Percentiles rank a stretch among this genome's conserved stretches.
Evolutionary conservation across 73 alveolate genomes (phyloP).

Genomic region (Tetrahymena elliotti): DNA sequence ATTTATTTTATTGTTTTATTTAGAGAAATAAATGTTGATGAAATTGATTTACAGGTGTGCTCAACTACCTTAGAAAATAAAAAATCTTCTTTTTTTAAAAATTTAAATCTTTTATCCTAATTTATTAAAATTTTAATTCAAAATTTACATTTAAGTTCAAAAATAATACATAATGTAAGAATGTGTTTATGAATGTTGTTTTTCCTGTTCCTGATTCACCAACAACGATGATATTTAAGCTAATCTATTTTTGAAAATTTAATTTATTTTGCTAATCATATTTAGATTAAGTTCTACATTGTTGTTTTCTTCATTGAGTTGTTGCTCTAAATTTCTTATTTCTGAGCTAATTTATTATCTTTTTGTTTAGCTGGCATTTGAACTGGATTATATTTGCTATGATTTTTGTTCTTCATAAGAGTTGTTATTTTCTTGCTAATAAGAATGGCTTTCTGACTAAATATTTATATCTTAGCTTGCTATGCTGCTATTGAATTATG

Average conservation of each 20-base stretch:
- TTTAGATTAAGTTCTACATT: not conserved
- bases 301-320: not conserved
- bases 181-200: not conserved
- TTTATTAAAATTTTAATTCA: not conserved
- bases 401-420: not conserved
- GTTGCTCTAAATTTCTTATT: not conserved
- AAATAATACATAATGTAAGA: not conserved
- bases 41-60: not conserved
- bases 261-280: not conserved
- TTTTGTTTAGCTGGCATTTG: not conserved
- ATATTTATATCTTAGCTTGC: not conserved
- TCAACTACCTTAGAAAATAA: not conserved
- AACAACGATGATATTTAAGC: not conserved
- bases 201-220: not conserved
- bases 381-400: not conserved
- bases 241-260: not conserved
- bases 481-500: not conserved
- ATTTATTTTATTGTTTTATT: not conserved
- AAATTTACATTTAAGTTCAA: not conserved
- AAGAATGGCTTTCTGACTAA: not conserved
- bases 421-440: not conserved
- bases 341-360: not conserved
- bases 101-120: not conserved
- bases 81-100: not conserved
- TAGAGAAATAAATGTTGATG: not conserved